Base-by-base conservation (phyloP, 345 rosid species). In the Salix purpurea region DNA sequence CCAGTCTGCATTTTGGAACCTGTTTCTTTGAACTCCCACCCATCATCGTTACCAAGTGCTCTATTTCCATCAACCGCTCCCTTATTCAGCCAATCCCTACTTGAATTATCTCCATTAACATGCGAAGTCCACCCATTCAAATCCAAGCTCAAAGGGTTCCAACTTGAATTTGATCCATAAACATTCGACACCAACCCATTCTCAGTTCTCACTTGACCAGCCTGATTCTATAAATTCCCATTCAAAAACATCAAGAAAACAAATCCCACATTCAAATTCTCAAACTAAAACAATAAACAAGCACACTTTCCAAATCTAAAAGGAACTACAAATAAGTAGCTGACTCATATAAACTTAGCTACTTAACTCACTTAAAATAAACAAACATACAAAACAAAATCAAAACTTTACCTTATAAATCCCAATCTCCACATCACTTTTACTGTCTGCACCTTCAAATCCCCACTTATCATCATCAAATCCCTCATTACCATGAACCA, bases 21-120 rank as follows among this genome's bases (percentile, higher is more conserved):
- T 1, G 88, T 87, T 32, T 79, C 76, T 75, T 80, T 87, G 74
- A 87, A 83, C 21, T 81, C 90, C 92, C 91, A 89, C 46, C 78
- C 87, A 67, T 79, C 85, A 65, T 74, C 83, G 71, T 71, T 84
- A 80, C 72, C 87, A 66, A 60, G 72, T 34, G 68, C 83, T 16
- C 69, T 66, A 79, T 44, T 42, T 48, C 71, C 66, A 16, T 54
- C 32, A 73, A 66, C 75, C n/a, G 67, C 26, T 58, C 70, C 77
- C 46, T 28, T 23, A 69, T 75, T 78, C 70, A 82, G 61, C 62
- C 18, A 12, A 74, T 82, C 71, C 67, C 58, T 69, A 72, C 77
- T 82, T 39, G 78, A 73, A 19, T 14, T 54, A 34, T 65, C 74
- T 60, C 44, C 75, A 79, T 67, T 72, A 39, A 18, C 42, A 77